A percentile compares a stretch with the other conserved stretches of the same genome.
phyloP scores from a whole-genome alignment of 2,329 filamentous ascomycete species.

The Pezicula neosporulosa region DNA sequence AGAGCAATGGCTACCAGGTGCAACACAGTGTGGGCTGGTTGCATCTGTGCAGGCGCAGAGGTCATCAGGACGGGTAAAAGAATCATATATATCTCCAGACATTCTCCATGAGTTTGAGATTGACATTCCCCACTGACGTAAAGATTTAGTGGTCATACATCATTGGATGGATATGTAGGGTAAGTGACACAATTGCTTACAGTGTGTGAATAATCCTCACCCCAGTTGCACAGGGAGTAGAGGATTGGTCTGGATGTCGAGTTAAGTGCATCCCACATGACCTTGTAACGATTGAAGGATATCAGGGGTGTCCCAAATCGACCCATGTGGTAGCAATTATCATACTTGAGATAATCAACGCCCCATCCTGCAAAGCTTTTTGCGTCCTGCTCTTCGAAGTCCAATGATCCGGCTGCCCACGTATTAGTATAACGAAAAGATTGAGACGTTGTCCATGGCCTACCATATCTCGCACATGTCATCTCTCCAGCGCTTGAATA shows the following conservation, averaged over 20 bases:
- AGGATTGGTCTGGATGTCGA: slow-evolving; percentile 24
- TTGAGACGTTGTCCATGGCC: slow-evolving; percentile 29
- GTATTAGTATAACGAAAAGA: slow-evolving; percentile 13
- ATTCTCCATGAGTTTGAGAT: slow-evolving; percentile 27
- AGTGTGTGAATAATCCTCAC: slow-evolving; percentile 30
- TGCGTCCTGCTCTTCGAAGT: slow-evolving; percentile 46
- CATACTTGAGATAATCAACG: slow-evolving; percentile 46
- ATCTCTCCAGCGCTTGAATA: slow-evolving; percentile 40
- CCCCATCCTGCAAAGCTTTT: slow-evolving; percentile 44
- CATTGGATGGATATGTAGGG: neutral
- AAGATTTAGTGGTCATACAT: neutral
- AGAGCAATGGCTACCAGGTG: slow-evolving; percentile 12
- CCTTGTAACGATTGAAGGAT: slow-evolving; percentile 31
- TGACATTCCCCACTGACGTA: slow-evolving; percentile 16
- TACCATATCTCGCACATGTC: slow-evolving; percentile 27
- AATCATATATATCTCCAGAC: slow-evolving; percentile 28
- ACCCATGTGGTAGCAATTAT: slow-evolving; percentile 50
- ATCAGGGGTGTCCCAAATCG: slow-evolving; percentile 34
- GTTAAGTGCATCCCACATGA: slow-evolving; percentile 24
- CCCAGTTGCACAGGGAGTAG: slow-evolving; percentile 38
- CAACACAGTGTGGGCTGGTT: neutral
- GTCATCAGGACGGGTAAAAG: slow-evolving; percentile 32
- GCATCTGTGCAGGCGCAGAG: slow-evolving; percentile 28
- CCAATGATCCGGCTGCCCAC: slow-evolving; percentile 40
- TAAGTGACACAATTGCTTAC: neutral